A percentile compares a stretch with the other conserved stretches of the same genome.
Conservation (phyloP, 176 grass and related monocot species). For the Carex kokanica region DNA sequence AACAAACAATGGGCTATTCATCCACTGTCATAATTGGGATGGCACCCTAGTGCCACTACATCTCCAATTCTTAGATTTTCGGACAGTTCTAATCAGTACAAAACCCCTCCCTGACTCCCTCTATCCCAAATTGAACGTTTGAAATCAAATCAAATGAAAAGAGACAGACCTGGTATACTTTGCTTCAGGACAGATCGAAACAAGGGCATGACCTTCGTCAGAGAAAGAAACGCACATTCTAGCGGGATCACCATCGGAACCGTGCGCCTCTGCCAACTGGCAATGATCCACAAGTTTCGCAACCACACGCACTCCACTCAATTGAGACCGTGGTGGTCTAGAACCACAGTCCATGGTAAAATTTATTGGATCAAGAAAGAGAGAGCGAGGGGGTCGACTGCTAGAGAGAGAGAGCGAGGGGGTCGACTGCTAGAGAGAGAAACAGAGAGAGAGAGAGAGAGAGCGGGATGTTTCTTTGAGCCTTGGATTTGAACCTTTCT, state of each 20-base stretch:
- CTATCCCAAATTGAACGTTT: neutral
- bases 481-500: neutral
- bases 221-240: neutral
- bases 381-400: neutral
- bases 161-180: neutral
- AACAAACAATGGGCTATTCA: neutral
- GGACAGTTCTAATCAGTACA: neutral
- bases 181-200: neutral
- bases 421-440: too few relatives aligned
- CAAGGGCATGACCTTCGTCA: neutral
- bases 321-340: neutral
- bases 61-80: neutral
- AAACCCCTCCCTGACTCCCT: neutral
- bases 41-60: neutral
- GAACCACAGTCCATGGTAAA: neutral
- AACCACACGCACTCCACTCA: constrained; percentile 10
- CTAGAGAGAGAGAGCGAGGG: neutral
- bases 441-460: too few relatives aligned
- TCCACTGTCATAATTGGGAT: neutral
- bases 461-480: neutral
- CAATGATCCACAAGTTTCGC: neutral
- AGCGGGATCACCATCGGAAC: neutral
- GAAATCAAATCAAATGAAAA: neutral
- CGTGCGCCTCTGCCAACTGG: neutral
- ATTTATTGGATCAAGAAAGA: neutral